phyloP scores from a whole-genome alignment of 192 early-diverging fungal genomes.

The Linnemannia schmuckeri region DNA sequence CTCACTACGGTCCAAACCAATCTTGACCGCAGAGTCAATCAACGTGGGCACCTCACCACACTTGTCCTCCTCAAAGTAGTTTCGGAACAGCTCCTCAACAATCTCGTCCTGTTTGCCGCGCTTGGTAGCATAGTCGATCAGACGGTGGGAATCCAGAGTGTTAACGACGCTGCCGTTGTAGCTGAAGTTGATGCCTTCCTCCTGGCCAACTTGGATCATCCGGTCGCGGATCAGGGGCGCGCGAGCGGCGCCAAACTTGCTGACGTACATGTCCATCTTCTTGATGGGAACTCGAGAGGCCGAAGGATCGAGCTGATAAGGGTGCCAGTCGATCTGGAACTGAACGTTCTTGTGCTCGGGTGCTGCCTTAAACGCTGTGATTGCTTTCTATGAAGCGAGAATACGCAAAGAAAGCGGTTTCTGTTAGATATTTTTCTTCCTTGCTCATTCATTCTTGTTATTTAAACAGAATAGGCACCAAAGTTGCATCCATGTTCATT shows the following conservation, averaged over 20 bases:
- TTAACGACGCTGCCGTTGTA: conserved; percentile 76
- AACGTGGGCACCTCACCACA: conserved; percentile 73
- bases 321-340: conserved; percentile 73
- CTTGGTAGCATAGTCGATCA: conserved; percentile 69
- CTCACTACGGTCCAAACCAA: conserved; percentile 68
- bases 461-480: not conserved
- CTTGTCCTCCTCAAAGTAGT: conserved; percentile 83
- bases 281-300: conserved; percentile 63
- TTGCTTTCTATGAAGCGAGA: conserved; percentile 38
- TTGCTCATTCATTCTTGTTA: not conserved
- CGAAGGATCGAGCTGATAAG: conserved; percentile 78
- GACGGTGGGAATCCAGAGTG: conserved; percentile 74
- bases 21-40: conserved; percentile 66
- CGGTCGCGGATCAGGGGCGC: conserved; percentile 65
- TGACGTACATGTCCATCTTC: conserved; percentile 69
- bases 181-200: conserved; percentile 75
- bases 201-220: conserved; percentile 67
- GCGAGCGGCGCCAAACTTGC: conserved; percentile 75
- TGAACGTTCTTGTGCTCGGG: conserved; percentile 61
- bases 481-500: not conserved
- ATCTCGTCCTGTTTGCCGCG: conserved; percentile 68
- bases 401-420: not conserved
- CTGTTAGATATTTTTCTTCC: conserved; percentile 36
- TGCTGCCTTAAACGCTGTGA: conserved; percentile 54
- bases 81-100: conserved; percentile 70